Evolutionary conservation across 371 early-diverging fungal species (phyloP), one percentile per base, ranked within the genome.

Genomic region (Mucor piriformis): DNA sequence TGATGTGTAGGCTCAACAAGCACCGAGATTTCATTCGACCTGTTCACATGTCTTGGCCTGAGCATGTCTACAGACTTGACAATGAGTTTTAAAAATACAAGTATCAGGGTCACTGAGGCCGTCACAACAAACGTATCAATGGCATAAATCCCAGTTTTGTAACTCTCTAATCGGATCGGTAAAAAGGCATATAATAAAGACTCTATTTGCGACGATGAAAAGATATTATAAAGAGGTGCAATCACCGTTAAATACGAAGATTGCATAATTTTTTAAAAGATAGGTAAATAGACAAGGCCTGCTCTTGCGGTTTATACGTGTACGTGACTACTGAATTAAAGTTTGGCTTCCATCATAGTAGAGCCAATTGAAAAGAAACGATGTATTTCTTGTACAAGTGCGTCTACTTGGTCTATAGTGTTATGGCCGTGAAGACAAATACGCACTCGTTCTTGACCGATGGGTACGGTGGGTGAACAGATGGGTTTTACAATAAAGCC

Each of bases 351-450:
- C 24, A 46, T 24, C 13, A 23, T 12, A 25, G 54, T 16, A 6
- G 54, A 18, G n/a, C 55, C 29, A 50, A 66, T 50, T 43, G 61
- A 47, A 59, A 81, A 79, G 47, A 71, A 86, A 0, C 38, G 42
- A 54, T 82, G 82, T 3, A 88, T 75, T 43, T 83, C 78, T 3
- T 54, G 29, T 6, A 84, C 80, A 8, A 91, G 66, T 15, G 52
- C 59, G 47, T 76, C 71, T 12, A 93, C 76, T 61, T 90, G 85
- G 0, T 77, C 76, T 6, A 59, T 34, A 0, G 88, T 86, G 54
- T 93, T 92, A 47, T 89, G 83, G 6, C 85, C 84, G 69, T 92
- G 92, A 29, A 93, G 61, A 63, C 94, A 93, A 23, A 93, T 87
- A 6, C 94, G 77, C 13, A 93, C 82, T 10, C 94, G 83, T 59